phyloP scores from a whole-genome alignment of 306 rosid species.

The Delonix regia region DNA sequence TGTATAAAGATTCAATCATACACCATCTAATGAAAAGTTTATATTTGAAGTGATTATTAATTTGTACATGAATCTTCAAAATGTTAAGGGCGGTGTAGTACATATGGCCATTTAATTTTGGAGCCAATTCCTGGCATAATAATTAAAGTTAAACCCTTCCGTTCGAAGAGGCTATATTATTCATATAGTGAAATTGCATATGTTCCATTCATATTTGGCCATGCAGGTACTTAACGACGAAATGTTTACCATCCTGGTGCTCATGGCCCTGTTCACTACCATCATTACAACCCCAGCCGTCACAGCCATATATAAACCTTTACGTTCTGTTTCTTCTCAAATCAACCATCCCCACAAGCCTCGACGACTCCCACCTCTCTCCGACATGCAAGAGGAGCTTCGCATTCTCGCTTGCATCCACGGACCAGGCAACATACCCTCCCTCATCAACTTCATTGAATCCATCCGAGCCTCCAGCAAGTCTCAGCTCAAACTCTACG shows the following conservation, averaged over 20 bases:
- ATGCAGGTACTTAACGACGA: constrained; percentile 48
- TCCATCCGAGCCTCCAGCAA: constrained; percentile 31
- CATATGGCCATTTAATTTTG: too few species aligned
- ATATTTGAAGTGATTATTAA: neutral
- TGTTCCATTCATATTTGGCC: neutral
- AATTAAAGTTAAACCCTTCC: neutral
- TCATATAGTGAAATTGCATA: neutral
- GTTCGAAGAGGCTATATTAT: too few species aligned
- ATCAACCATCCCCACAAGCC: neutral
- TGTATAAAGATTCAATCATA: too few species aligned
- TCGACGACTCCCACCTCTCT: constrained; percentile 14
- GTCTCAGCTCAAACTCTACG: constrained; percentile 40
- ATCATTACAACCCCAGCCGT: constrained; percentile 52
- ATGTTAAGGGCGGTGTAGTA: neutral
- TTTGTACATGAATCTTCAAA: neutral
- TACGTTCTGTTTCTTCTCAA: constrained; percentile 10
- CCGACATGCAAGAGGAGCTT: constrained; percentile 33
- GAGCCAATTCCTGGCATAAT: too few species aligned
- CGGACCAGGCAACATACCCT: constrained; percentile 37
- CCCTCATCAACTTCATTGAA: constrained; percentile 44
- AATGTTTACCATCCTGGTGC: constrained; percentile 46
- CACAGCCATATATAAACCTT: constrained; percentile 42
- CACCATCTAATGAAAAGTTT: neutral
- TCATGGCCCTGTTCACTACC: constrained; percentile 55
- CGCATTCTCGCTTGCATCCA: constrained; percentile 54